A percentile compares a stretch with the other conserved stretches of the same genome.
These are phyloP conservation scores for Ailanthus altissimus DNA, from an alignment of 345 rosid species.

Conservation along the genomic window DNA sequence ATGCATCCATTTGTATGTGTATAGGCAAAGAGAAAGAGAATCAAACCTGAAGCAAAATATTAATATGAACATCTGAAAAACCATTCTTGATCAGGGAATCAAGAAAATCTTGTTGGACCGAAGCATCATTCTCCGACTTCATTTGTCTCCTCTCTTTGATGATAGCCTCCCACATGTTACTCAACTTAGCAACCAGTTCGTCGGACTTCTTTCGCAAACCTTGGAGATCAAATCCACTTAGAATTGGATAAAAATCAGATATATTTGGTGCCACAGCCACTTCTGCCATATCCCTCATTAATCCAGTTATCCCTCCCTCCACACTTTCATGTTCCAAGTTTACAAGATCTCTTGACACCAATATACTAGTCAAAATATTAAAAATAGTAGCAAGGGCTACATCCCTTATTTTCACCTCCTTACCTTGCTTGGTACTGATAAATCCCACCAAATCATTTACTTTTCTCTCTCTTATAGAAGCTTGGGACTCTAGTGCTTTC, in stretches of 20 bases:
- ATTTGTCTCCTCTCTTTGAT: constrained; percentile 22
- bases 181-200: not conserved
- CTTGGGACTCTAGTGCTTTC: constrained; percentile 29
- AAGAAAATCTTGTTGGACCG: not conserved
- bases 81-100: constrained; percentile 18
- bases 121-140: constrained; percentile 10
- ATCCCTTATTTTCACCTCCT: constrained; percentile 33
- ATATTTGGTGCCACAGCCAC: constrained; percentile 40
- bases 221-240: constrained; percentile 12
- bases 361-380: constrained; percentile 34
- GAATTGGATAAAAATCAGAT: constrained; percentile 39
- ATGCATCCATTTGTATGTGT: no score
- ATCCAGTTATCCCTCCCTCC: constrained; percentile 27
- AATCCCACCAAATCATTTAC: constrained; percentile 29
- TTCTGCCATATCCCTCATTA: constrained; percentile 23
- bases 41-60: constrained; percentile 31
- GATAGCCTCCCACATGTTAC: constrained; percentile 22
- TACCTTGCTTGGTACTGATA: constrained; percentile 32
- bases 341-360: constrained; percentile 36
- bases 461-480: constrained; percentile 25
- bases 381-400: constrained; percentile 31
- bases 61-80: constrained; percentile 33
- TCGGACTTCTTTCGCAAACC: no score
- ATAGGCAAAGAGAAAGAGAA: not conserved
- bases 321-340: constrained; percentile 23